phyloP scores from a whole-genome alignment of 1,284 basidiomycete species.

The Ceratorhiza oryzae-sativae region DNA sequence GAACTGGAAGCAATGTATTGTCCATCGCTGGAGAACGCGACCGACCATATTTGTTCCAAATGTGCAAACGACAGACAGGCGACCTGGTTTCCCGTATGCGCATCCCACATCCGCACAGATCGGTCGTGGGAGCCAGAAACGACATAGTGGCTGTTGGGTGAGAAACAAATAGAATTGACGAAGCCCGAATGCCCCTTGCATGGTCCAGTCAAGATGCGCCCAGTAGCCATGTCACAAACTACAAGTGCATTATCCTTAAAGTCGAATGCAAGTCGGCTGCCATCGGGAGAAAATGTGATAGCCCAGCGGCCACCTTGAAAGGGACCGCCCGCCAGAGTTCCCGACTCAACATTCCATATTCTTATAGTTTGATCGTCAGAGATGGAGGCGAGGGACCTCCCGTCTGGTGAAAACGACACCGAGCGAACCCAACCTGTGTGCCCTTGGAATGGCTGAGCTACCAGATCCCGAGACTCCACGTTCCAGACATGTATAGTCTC shows the following conservation, averaged over 20 bases:
- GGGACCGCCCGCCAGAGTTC: not conserved
- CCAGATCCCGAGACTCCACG: constrained; percentile 2
- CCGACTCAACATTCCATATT: not conserved
- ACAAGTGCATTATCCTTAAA: not conserved
- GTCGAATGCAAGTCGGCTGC: not conserved
- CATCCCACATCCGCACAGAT: constrained; percentile 27
- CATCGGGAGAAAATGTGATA: not conserved
- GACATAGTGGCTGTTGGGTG: not conserved
- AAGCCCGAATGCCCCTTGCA: not conserved
- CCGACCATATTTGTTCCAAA: too few relatives aligned
- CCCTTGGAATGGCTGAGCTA: not conserved
- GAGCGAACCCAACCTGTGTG: not conserved
- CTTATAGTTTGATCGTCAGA: not conserved
- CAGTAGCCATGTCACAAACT: not conserved
- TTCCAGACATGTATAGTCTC: not conserved
- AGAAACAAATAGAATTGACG: not conserved
- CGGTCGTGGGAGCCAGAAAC: not conserved
- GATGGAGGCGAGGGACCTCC: not conserved
- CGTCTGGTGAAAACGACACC: not conserved
- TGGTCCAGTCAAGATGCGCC: not conserved
- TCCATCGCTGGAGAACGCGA: constrained; percentile 3
- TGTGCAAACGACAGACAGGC: not conserved
- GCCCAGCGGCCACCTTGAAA: not conserved
- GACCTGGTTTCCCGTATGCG: not conserved
- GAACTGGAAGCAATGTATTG: not conserved